A percentile compares a stretch with the other conserved stretches of the same genome.
Conservation (phyloP, 305 asterid species). For the Withania somnifera region DNA sequence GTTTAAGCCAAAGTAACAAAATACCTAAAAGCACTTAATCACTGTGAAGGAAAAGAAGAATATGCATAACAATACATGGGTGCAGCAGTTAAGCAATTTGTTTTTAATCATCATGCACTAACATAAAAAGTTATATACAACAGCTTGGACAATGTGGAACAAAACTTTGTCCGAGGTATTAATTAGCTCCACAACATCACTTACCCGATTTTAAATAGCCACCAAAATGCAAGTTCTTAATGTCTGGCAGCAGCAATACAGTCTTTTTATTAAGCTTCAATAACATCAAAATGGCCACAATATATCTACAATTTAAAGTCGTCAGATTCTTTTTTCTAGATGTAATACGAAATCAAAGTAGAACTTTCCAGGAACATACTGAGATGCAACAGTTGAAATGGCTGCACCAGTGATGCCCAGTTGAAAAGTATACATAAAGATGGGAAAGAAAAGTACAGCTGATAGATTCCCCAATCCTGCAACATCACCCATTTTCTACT, state of each 20-base stretch:
- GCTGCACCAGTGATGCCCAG: slow-evolving; percentile 39
- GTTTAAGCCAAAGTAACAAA: neutral
- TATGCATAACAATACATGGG: neutral
- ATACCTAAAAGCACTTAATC: neutral
- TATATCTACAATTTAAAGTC: slow-evolving; percentile 18
- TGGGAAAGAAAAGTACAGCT: slow-evolving; percentile 28
- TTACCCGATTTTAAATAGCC: slow-evolving; percentile 32
- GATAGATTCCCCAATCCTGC: slow-evolving; percentile 34
- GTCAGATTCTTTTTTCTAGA: neutral
- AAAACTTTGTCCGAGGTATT: neutral
- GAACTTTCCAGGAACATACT: slow-evolving; percentile 18
- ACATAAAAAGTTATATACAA: neutral
- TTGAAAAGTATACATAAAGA: slow-evolving; percentile 19
- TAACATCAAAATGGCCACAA: slow-evolving; percentile 31
- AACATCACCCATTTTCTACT: neutral
- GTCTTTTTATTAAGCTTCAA: slow-evolving; percentile 29
- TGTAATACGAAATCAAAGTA: neutral
- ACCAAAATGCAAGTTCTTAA: slow-evolving; percentile 19
- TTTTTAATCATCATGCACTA: neutral
- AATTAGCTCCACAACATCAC: neutral
- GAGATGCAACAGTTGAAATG: slow-evolving; percentile 36
- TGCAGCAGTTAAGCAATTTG: neutral
- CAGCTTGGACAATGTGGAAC: neutral
- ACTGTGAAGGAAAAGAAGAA: neutral
- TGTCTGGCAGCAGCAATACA: slow-evolving; percentile 20